phyloP scores from a whole-genome alignment of 2,329 filamentous ascomycete species.

The Phialophora expanda region DNA sequence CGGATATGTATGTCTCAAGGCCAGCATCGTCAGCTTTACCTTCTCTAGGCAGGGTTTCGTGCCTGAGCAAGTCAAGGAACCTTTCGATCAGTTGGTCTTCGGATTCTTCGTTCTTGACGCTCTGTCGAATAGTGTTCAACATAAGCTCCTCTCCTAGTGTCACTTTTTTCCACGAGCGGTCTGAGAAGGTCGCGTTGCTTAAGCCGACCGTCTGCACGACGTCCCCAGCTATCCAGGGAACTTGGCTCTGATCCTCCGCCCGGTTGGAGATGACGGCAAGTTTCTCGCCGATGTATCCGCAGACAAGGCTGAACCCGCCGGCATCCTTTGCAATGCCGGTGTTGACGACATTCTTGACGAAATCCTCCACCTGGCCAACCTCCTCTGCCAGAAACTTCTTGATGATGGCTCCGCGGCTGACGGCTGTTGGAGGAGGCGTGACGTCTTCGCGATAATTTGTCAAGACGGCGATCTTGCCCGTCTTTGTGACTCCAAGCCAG shows the following conservation, averaged over 20 bases:
- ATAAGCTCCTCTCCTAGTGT: slow-evolving; percentile 61
- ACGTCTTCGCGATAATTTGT: slow-evolving; percentile 67
- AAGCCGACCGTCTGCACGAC: slow-evolving; percentile 61
- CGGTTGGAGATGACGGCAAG: slow-evolving; percentile 68
- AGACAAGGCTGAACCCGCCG: slow-evolving; percentile 67
- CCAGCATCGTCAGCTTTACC: slow-evolving; percentile 45
- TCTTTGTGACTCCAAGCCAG: slow-evolving; percentile 67
- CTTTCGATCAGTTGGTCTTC: slow-evolving; percentile 58
- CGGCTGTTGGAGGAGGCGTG: slow-evolving; percentile 51
- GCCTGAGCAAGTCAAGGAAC: slow-evolving; percentile 59
- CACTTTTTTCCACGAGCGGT: slow-evolving; percentile 67
- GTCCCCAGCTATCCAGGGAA: slow-evolving; percentile 58
- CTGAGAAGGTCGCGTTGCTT: slow-evolving; percentile 66
- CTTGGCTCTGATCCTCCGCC: slow-evolving; percentile 57
- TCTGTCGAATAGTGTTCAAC: slow-evolving; percentile 55
- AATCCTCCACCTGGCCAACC: slow-evolving; percentile 53
- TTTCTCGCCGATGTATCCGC: slow-evolving; percentile 60
- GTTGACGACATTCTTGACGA: slow-evolving; percentile 61
- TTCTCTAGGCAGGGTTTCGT: slow-evolving; percentile 61
- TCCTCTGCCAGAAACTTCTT: slow-evolving; percentile 62
- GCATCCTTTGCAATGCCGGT: slow-evolving; percentile 61
- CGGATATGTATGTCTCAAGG: slow-evolving; percentile 61
- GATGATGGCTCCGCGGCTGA: slow-evolving; percentile 64
- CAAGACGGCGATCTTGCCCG: slow-evolving; percentile 66
- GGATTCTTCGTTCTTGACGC: slow-evolving; percentile 49